Conservation (phyloP, 768 basidiomycete species). For the Paxillus involutus region DNA sequence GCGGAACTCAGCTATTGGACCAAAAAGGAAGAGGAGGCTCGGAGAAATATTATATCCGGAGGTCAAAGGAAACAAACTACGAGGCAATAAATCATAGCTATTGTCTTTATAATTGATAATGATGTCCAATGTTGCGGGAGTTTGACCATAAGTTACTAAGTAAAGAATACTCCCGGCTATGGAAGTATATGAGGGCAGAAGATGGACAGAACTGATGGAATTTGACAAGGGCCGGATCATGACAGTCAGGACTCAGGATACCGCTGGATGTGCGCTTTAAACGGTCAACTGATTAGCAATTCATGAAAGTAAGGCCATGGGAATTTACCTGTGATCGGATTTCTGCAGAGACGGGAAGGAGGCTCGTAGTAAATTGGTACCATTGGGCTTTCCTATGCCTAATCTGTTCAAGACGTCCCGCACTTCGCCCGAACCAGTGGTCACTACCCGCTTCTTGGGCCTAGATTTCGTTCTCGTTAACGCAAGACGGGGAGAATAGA, state of each 20-base stretch:
- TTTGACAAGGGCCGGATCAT: neutral
- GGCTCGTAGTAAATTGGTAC: conserved; percentile 62
- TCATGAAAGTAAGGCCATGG: neutral
- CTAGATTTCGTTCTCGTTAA: conserved; percentile 56
- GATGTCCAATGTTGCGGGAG: conserved; percentile 15
- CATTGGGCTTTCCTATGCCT: conserved; percentile 75
- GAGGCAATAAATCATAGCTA: conserved; percentile 18
- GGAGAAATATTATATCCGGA: conserved; percentile 51
- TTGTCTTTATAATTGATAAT: conserved; percentile 6
- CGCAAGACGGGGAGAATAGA: conserved; percentile 39
- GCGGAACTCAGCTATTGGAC: conserved; percentile 87
- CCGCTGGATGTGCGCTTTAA: conserved; percentile 16
- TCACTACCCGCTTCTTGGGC: conserved; percentile 49
- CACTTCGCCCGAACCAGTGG: conserved; percentile 66
- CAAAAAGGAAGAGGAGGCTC: conserved; percentile 79
- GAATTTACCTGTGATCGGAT: conserved; percentile 40
- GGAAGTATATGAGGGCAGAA: conserved; percentile 3
- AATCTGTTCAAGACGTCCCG: conserved; percentile 78
- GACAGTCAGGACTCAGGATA: neutral
- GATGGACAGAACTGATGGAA: neutral
- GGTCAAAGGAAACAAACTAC: conserved; percentile 28
- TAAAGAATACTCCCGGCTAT: conserved; percentile 10
- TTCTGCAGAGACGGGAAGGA: conserved; percentile 63
- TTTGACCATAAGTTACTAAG: conserved; percentile 20
- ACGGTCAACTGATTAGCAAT: neutral